Percentiles rank a stretch among this genome's conserved stretches.
Evolutionary conservation across 176 grass and related monocot genomes (phyloP).

Genomic region (Phoenix roebelenii): DNA sequence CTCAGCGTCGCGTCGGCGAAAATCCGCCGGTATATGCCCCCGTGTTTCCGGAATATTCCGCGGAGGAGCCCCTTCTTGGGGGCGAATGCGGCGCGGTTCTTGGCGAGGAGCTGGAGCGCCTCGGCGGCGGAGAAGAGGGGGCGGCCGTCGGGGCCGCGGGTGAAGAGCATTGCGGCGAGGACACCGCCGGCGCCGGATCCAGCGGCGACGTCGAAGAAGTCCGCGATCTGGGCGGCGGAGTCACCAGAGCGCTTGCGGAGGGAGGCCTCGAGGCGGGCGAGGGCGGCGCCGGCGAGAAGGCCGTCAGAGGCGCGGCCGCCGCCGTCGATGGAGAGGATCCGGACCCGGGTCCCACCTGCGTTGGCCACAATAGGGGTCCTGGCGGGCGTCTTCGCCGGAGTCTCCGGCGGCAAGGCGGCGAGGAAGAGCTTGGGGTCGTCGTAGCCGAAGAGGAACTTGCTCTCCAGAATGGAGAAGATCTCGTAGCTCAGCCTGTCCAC

Average conservation of each 20-base stretch:
- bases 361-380: neutral
- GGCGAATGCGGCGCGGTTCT: slow-evolving; percentile 6
- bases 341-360: slow-evolving; percentile 1
- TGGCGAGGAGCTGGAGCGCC: slow-evolving; percentile 54
- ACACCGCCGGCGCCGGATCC: slow-evolving; percentile 88
- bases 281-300: slow-evolving; percentile 51
- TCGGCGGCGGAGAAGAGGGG: slow-evolving; percentile 69
- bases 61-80: slow-evolving; percentile 12
- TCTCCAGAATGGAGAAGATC: slow-evolving; percentile 97
- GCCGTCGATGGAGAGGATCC: slow-evolving; percentile 86
- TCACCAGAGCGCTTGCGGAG: slow-evolving; percentile 51
- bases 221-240: slow-evolving; percentile 35
- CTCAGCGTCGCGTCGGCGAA: slow-evolving; percentile 66
- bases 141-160: slow-evolving; percentile 34
- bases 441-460: slow-evolving; percentile 87
- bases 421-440: slow-evolving; percentile 63
- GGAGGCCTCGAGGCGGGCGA: slow-evolving; percentile 59
- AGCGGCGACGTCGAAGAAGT: slow-evolving; percentile 80
- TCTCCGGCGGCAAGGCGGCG: neutral
- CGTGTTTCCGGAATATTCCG: slow-evolving; percentile 34
- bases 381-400: neutral
- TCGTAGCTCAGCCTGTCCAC: slow-evolving; percentile 94
- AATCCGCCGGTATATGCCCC: slow-evolving; percentile 14
- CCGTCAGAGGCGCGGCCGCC: slow-evolving; percentile 58
- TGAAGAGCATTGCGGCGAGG: slow-evolving; percentile 75